These are phyloP conservation scores for Sophora flavescens DNA, from an alignment of 306 rosid genomes.

Conservation along the genomic window DNA sequence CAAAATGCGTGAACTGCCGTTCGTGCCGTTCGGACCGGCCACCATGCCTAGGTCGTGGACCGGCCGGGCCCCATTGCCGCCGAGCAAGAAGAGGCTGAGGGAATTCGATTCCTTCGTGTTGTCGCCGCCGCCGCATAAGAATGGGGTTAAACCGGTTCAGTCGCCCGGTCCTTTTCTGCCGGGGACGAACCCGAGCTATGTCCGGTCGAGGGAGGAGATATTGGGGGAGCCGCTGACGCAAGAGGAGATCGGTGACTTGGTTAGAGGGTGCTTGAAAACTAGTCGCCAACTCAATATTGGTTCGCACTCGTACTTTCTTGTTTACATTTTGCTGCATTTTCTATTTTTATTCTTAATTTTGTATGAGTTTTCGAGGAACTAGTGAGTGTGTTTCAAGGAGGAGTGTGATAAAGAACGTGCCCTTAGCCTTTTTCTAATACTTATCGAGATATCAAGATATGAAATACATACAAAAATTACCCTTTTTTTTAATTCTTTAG, in stretches of 20 bases:
- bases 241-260: conserved; percentile 63
- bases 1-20: conserved; percentile 75
- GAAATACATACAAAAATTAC: too few relatives aligned
- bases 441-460: too few relatives aligned
- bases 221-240: conserved; percentile 79
- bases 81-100: conserved; percentile 76
- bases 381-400: too few relatives aligned
- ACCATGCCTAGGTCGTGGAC: conserved; percentile 86
- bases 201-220: conserved; percentile 72
- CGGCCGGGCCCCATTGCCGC: conserved; percentile 82
- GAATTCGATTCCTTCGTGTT: conserved; percentile 86
- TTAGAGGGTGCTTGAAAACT: conserved; percentile 58
- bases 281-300: conserved; percentile 74
- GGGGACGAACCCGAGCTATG: conserved; percentile 76
- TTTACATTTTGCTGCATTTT: too few relatives aligned
- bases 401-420: too few relatives aligned
- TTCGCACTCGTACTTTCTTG: background rate
- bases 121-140: conserved; percentile 85
- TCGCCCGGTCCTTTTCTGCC: conserved; percentile 81
- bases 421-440: too few relatives aligned
- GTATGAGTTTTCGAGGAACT: too few relatives aligned
- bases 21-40: conserved; percentile 74
- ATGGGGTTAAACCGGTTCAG: conserved; percentile 89
- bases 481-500: too few relatives aligned
- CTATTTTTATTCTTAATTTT: too few relatives aligned